These are phyloP conservation scores for Penicillium sp. DNA, from an alignment of 2,329 filamentous ascomycete genomes.

Conservation along the genomic window DNA sequence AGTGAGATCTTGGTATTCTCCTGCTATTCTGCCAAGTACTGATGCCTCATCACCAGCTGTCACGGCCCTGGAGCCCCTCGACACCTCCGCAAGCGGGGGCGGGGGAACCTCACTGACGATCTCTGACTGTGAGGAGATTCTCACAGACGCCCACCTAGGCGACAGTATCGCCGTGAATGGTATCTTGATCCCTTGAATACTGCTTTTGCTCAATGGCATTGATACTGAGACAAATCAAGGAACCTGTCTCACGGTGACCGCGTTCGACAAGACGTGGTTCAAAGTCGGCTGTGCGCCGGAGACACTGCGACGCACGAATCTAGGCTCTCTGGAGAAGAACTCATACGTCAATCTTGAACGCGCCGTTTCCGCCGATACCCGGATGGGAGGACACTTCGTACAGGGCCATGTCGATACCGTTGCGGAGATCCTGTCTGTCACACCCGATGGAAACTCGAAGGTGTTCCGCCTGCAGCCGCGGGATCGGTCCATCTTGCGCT, in stretches of 20 bases:
- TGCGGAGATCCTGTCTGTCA: slow-evolving; percentile 71
- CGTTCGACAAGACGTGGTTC: slow-evolving; percentile 66
- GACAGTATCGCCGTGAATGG: slow-evolving; percentile 97
- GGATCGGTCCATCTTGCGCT: slow-evolving; percentile 70
- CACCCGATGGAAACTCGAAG: slow-evolving; percentile 83
- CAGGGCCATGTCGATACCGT: slow-evolving; percentile 96
- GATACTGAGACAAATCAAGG: slow-evolving; percentile 37
- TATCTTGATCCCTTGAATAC: slow-evolving; percentile 19
- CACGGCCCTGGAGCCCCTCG: slow-evolving; percentile 75
- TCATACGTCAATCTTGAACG: slow-evolving; percentile 89
- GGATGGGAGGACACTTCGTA: slow-evolving; percentile 98
- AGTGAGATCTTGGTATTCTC: slow-evolving; percentile 59
- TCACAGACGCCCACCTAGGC: slow-evolving; percentile 79
- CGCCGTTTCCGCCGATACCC: slow-evolving; percentile 83
- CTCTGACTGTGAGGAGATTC: slow-evolving; percentile 70
- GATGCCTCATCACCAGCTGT: slow-evolving; percentile 62
- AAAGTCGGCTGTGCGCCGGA: slow-evolving; percentile 93
- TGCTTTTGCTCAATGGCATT: background rate
- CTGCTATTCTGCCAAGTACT: slow-evolving; percentile 17
- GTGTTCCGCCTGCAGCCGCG: slow-evolving; percentile 80
- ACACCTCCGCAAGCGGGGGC: slow-evolving; percentile 67
- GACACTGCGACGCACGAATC: slow-evolving; percentile 91
- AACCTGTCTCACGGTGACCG: slow-evolving; percentile 91
- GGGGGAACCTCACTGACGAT: slow-evolving; percentile 92
- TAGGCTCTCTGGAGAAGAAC: slow-evolving; percentile 69